phyloP scores from a whole-genome alignment of 768 basidiomycete species.

The Hygrophorus pudorinus region DNA sequence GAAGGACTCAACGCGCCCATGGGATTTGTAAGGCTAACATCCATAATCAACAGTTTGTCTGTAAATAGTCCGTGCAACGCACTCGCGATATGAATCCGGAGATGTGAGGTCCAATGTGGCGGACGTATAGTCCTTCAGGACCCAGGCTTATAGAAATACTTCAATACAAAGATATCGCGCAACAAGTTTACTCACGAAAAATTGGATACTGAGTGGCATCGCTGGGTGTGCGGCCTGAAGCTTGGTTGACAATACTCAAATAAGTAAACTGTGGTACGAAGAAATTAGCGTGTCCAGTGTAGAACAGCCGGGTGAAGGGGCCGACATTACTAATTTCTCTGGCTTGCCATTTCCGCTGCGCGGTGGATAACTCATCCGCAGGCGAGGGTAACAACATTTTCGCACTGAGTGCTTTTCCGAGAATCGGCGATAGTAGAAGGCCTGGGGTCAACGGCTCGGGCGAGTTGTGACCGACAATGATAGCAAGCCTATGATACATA shows the following conservation, averaged over 20 bases:
- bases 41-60: not conserved
- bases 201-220: constrained; percentile 94
- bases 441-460: constrained; percentile 39
- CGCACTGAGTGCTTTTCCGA: constrained; percentile 38
- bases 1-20: constrained; percentile 84
- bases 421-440: constrained; percentile 43
- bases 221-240: constrained; percentile 86
- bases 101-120: constrained; percentile 52
- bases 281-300: not conserved
- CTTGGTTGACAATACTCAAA: constrained; percentile 80
- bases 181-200: constrained; percentile 47
- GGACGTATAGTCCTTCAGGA: constrained; percentile 78
- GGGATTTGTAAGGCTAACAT: constrained; percentile 60
- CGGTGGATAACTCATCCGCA: constrained; percentile 53
- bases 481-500: constrained; percentile 42
- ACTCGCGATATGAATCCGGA: constrained; percentile 67
- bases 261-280: constrained; percentile 62
- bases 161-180: not conserved
- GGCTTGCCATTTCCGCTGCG: constrained; percentile 79
- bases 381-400: constrained; percentile 40
- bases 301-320: constrained; percentile 1
- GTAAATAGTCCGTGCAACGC: constrained; percentile 16
- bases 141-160: constrained; percentile 56
- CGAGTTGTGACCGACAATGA: constrained; percentile 33
- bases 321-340: constrained; percentile 87